phyloP scores from a whole-genome alignment of 2,329 filamentous ascomycete species.

The Diaporthe eres region DNA sequence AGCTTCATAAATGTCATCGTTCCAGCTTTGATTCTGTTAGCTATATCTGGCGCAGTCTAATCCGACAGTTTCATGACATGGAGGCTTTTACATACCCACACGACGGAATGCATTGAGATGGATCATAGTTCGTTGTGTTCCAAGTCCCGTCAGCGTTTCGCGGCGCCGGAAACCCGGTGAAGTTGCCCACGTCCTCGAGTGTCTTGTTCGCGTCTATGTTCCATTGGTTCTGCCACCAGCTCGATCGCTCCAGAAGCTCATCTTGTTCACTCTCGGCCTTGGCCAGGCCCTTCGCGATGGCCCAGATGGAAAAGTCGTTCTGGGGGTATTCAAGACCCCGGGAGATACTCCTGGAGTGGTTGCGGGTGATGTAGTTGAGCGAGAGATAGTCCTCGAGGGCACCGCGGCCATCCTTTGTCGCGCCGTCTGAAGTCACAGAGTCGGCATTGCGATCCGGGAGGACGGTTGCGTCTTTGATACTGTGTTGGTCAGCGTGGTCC shows the following conservation, averaged over 20 bases:
- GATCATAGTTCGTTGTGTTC: slow-evolving; percentile 34
- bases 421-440: slow-evolving; percentile 60
- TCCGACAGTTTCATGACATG: background rate
- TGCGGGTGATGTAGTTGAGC: slow-evolving; percentile 65
- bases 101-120: slow-evolving; percentile 11
- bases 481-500: background rate
- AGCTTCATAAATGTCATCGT: slow-evolving; percentile 36
- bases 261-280: slow-evolving; percentile 9
- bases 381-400: slow-evolving; percentile 67
- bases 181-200: slow-evolving; percentile 13
- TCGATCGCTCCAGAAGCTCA: slow-evolving; percentile 6
- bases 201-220: slow-evolving; percentile 19
- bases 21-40: slow-evolving; percentile 2
- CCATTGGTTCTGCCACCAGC: slow-evolving; percentile 38
- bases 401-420: slow-evolving; percentile 66
- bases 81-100: slow-evolving; percentile 3
- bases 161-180: slow-evolving; percentile 26
- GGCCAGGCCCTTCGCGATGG: slow-evolving; percentile 55
- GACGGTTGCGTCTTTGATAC: slow-evolving; percentile 64
- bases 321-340: slow-evolving; percentile 65
- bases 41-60: background rate
- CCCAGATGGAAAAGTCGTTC: slow-evolving; percentile 68
- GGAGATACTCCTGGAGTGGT: slow-evolving; percentile 61
- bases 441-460: slow-evolving; percentile 61
- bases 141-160: slow-evolving; percentile 31